phyloP scores from a whole-genome alignment of 768 basidiomycete species.

The Boletus subparvulus region DNA sequence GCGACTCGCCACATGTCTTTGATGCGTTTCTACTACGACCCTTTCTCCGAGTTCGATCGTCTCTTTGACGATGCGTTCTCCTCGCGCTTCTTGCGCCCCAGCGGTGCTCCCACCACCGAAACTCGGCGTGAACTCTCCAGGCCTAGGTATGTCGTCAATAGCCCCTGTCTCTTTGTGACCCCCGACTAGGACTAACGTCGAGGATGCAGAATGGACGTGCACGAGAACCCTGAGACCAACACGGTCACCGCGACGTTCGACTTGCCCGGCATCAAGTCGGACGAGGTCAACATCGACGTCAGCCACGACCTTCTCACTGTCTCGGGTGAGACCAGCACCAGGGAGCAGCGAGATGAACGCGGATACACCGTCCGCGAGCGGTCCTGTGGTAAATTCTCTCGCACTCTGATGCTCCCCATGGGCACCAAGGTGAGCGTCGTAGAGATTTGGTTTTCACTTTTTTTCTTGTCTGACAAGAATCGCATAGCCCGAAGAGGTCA shows the following conservation, averaged over 20 bases:
- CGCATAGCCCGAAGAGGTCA: constrained; percentile 32
- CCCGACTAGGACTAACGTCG: background rate
- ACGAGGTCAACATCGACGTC: constrained; percentile 52
- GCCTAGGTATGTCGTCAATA: constrained; percentile 30
- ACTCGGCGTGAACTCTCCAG: constrained; percentile 20
- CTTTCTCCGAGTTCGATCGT: constrained; percentile 43
- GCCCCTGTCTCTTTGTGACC: background rate
- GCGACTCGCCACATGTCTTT: constrained; percentile 22
- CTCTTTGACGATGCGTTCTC: constrained; percentile 41
- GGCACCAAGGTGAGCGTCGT: constrained; percentile 43
- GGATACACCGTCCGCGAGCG: constrained; percentile 44
- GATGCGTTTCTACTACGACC: constrained; percentile 35
- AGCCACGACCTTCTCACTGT: constrained; percentile 50
- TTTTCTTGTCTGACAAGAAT: background rate
- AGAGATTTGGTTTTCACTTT: background rate
- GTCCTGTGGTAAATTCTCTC: constrained; percentile 47
- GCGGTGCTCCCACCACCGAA: constrained; percentile 2
- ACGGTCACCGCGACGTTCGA: constrained; percentile 57
- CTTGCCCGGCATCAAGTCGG: constrained; percentile 52
- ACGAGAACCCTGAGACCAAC: constrained; percentile 48
- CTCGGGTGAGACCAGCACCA: constrained; percentile 45
- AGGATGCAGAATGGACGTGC: constrained; percentile 52
- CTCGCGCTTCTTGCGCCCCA: constrained; percentile 26
- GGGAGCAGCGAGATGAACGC: constrained; percentile 34
- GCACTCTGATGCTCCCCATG: constrained; percentile 46